phyloP scores from a whole-genome alignment of 2,329 filamentous ascomycete species.

The Fusarium euwallaceae region DNA sequence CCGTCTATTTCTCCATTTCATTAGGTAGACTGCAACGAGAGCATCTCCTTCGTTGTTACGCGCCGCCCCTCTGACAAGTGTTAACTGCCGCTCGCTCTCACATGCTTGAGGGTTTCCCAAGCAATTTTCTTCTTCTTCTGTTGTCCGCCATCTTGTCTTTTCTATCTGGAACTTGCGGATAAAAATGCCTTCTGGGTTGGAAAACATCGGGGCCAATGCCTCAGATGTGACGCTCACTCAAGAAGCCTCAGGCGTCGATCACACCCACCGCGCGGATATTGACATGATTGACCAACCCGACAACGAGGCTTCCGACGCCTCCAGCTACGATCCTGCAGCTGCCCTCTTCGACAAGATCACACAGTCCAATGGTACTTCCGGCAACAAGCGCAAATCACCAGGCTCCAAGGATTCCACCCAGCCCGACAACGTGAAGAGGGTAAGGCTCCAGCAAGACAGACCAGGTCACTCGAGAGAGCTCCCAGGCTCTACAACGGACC shows the following conservation, averaged over 20 bases:
- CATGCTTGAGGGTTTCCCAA: slow-evolving; percentile 28
- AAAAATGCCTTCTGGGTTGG: slow-evolving; percentile 27
- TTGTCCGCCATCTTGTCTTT: background rate
- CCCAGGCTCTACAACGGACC: slow-evolving; percentile 26
- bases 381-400: slow-evolving; percentile 41
- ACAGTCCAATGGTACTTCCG: slow-evolving; percentile 8
- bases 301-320: slow-evolving; percentile 30
- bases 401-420: slow-evolving; percentile 19
- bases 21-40: slow-evolving; percentile 11
- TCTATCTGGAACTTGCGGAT: slow-evolving; percentile 8
- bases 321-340: slow-evolving; percentile 27
- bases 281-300: slow-evolving; percentile 21
- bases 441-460: slow-evolving; percentile 34
- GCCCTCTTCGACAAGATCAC: slow-evolving; percentile 20
- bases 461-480: slow-evolving; percentile 19
- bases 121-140: slow-evolving; percentile 16
- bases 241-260: slow-evolving; percentile 16
- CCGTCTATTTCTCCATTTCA: slow-evolving; percentile 3
- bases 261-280: slow-evolving; percentile 18
- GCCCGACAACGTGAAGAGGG: slow-evolving; percentile 34
- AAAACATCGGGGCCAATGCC: slow-evolving; percentile 11
- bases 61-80: slow-evolving; percentile 40
- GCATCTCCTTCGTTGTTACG: slow-evolving; percentile 13
- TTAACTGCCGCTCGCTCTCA: slow-evolving; percentile 26
- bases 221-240: slow-evolving; percentile 26